phyloP scores from a whole-genome alignment of 179 eudicot species.

The Beta corolliflora region DNA sequence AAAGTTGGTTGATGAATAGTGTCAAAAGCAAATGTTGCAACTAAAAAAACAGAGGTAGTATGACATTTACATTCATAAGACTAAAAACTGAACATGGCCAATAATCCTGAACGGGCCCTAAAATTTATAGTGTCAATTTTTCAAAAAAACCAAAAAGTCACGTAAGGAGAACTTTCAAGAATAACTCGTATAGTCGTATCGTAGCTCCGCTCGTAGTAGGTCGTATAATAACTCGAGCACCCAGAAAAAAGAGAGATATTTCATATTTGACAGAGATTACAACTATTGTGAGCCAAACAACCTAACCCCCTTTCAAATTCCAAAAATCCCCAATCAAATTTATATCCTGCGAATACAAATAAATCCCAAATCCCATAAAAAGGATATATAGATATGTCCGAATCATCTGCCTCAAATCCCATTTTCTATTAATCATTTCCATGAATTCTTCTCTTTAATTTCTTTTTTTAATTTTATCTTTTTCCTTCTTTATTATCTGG shows the following conservation, averaged over 20 bases:
- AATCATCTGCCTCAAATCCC: neutral
- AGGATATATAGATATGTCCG: neutral
- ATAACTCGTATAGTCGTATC: neutral
- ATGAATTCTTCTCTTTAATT: neutral
- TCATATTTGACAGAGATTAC: neutral
- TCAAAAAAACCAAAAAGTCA: neutral
- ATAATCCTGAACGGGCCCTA: too few relatives aligned
- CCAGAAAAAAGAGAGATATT: neutral
- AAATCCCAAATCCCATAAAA: neutral
- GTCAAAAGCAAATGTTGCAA: too few relatives aligned
- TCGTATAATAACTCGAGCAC: neutral
- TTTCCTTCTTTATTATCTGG: neutral
- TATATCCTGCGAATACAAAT: neutral
- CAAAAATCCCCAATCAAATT: neutral
- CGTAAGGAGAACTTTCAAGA: constrained; percentile 8
- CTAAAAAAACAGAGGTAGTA: too few relatives aligned
- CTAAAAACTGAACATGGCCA: too few relatives aligned
- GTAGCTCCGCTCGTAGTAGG: neutral
- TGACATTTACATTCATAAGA: too few relatives aligned
- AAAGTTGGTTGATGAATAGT: too few relatives aligned
- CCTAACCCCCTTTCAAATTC: too few relatives aligned
- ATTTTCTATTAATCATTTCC: neutral
- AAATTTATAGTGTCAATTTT: too few relatives aligned
- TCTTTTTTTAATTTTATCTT: neutral
- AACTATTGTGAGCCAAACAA: constrained; percentile 28